phyloP scores from a whole-genome alignment of 2,329 filamentous ascomycete species.

The Xylariaceae sp. region DNA sequence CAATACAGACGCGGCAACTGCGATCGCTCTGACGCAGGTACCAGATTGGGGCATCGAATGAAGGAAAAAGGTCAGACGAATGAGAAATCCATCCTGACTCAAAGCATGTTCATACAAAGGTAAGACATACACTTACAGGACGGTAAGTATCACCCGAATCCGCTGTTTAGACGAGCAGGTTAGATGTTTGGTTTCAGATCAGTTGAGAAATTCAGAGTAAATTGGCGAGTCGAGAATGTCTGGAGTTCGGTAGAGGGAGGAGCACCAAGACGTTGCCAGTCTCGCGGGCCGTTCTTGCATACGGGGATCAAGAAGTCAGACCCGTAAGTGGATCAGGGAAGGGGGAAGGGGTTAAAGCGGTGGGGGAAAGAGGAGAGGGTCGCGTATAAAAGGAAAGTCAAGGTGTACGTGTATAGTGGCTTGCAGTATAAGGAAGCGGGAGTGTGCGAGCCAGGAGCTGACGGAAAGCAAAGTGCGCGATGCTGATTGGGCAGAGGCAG shows the following conservation, averaged over 20 bases:
- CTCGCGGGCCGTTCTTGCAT: constrained; percentile 31
- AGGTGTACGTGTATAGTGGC: constrained; percentile 18
- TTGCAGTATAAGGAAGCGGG: constrained; percentile 23
- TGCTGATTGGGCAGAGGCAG: constrained; percentile 25
- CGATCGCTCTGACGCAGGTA: not conserved
- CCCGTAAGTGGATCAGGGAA: constrained; percentile 42
- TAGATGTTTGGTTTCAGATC: constrained; percentile 33
- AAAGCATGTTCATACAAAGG: constrained; percentile 1
- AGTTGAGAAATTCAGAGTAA: constrained; percentile 18
- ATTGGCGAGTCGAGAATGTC: constrained; percentile 1
- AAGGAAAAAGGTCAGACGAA: not conserved
- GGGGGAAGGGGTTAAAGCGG: constrained; percentile 41
- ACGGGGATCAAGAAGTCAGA: constrained; percentile 35
- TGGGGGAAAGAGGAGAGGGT: constrained; percentile 32
- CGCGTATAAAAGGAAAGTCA: constrained; percentile 28
- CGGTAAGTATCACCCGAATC: constrained; percentile 60
- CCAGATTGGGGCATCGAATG: not conserved
- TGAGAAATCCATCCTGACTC: not conserved
- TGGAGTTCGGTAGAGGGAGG: constrained; percentile 2
- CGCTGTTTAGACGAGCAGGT: constrained; percentile 43
- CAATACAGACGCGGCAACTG: too few relatives aligned
- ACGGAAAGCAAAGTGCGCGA: constrained; percentile 13
- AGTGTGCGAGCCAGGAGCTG: constrained; percentile 27
- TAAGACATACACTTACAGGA: constrained; percentile 37
- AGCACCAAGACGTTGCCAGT: constrained; percentile 19